Evolutionary conservation across 2,329 filamentous ascomycete species (phyloP), one percentile per base, ranked within the genome.

Genomic region (Chaetomium olivaceum): DNA sequence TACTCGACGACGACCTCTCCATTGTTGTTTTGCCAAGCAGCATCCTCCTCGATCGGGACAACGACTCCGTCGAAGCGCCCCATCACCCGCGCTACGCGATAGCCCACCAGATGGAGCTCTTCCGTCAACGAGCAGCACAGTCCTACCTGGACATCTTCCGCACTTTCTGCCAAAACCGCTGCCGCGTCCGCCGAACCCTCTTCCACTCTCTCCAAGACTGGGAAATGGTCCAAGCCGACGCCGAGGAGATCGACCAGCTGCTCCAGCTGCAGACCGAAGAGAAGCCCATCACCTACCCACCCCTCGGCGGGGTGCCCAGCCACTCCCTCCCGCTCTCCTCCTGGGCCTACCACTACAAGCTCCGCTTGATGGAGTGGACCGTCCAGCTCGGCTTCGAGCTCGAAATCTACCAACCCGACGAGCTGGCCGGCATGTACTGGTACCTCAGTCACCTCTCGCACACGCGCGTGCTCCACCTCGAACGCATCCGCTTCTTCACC

Each of bases 331-430:
- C 92, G 0, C 82, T 98, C 0, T 92, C 91, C 1, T 93, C 91
- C 3, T 99, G 95, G 95, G 87, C 89, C 0, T 96, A 94, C 72
- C 85, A 93, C 66, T 91, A 96, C 77, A 98, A 97, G 77, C 83
- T 97, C n/a, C 87, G 86, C 33, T 87, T 94, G 73, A 92, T 97
- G 84, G 90, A 94, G 74, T 90, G 89, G 82, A 89, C 96, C 55
- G 84, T 97, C 19, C 91, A 97, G 74, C 87, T 97, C 36, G 95
- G 96, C 14, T 98, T 99, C 76, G 95, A 99, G 77, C 88, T 97
- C 14, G 89, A 94, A 52, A 86, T 97, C 11, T 98, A 98, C 77
- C 88, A 94, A 61, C 84, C 88, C 0, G 90, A 96, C 75, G 95
- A 99, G 76, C 82, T 95, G 11, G 85, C 88, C 0, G 88, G 87